Conservation (phyloP, 139 green algal species). For the Raphidocelis subcapitata region DNA sequence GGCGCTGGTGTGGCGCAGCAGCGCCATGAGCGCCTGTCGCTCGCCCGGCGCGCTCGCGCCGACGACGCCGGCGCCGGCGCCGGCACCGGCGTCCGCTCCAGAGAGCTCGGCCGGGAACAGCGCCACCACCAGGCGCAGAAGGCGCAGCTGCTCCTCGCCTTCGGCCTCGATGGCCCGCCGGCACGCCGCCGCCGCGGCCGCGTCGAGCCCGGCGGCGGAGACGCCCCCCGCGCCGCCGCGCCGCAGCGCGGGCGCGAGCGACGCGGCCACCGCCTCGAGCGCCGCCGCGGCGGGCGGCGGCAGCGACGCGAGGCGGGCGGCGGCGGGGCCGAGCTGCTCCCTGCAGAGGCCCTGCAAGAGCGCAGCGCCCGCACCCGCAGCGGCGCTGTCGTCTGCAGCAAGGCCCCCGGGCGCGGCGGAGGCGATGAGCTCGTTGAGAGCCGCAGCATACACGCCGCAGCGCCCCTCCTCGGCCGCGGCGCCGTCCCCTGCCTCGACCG, state of each 20-base stretch:
- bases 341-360: not conserved
- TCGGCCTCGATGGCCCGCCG: not conserved
- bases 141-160: not conserved
- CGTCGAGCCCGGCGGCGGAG: not conserved
- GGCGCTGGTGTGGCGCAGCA: slow-evolving; percentile 37
- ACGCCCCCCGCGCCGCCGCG: not conserved
- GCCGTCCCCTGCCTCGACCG: not conserved
- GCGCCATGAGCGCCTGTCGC: slow-evolving; percentile 22
- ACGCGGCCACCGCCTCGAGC: not conserved
- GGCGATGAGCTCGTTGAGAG: not conserved
- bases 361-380: slow-evolving; percentile 6
- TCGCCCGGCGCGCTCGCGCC: slow-evolving; percentile 22
- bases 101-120: slow-evolving; percentile 8
- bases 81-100: not conserved
- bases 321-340: not conserved
- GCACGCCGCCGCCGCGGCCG: not conserved
- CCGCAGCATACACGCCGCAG: slow-evolving; percentile 4
- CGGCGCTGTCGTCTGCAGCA: not conserved
- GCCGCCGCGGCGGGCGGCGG: not conserved
- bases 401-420: not conserved
- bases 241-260: not conserved
- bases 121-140: slow-evolving; percentile 25
- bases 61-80: not conserved
- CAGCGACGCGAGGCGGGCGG: not conserved
- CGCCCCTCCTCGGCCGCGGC: not conserved